Percentiles rank a stretch among this genome's conserved stretches.
phyloP scores from a whole-genome alignment of 2,329 filamentous ascomycete genomes.

The Drechmeria coniospora region DNA sequence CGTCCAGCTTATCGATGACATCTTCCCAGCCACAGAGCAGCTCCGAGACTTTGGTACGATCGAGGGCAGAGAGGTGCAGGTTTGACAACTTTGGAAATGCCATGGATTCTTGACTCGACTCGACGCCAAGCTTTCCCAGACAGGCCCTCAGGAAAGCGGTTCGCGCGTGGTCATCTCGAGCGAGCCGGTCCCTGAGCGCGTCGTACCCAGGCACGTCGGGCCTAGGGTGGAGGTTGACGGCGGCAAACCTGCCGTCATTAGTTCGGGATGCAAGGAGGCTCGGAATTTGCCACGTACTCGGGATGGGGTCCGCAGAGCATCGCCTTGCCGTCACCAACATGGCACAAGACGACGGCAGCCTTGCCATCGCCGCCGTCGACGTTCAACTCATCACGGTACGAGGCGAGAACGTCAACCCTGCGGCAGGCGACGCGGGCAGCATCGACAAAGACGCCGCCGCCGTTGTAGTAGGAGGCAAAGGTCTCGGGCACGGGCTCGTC shows the following conservation, averaged over 20 bases:
- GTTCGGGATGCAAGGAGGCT: background rate
- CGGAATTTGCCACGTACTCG: constrained; percentile 39
- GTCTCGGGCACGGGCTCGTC: constrained; percentile 37
- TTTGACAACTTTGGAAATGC: constrained; percentile 65
- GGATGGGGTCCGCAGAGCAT: constrained; percentile 82
- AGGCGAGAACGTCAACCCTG: constrained; percentile 69
- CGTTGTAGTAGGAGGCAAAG: constrained; percentile 80
- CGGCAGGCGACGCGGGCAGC: constrained; percentile 43
- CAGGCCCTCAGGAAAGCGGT: constrained; percentile 65
- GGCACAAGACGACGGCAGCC: constrained; percentile 73
- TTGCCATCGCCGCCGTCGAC: constrained; percentile 60
- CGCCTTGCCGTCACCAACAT: constrained; percentile 63
- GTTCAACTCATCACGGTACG: constrained; percentile 57
- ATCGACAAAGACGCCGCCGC: constrained; percentile 84
- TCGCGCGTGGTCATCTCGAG: constrained; percentile 53
- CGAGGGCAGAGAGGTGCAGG: constrained; percentile 63
- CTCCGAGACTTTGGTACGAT: constrained; percentile 48
- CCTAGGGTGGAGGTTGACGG: constrained; percentile 57
- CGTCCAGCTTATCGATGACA: constrained; percentile 49
- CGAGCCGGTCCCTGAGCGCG: constrained; percentile 51
- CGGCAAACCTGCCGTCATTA: constrained; percentile 52
- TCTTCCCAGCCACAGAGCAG: constrained; percentile 52
- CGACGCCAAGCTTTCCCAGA: constrained; percentile 66
- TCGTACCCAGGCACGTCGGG: constrained; percentile 54
- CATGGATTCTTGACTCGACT: constrained; percentile 53